Evolutionary conservation across 1,139 yeast genomes (phyloP).

Genomic region (Magnusiomyces sp.): DNA sequence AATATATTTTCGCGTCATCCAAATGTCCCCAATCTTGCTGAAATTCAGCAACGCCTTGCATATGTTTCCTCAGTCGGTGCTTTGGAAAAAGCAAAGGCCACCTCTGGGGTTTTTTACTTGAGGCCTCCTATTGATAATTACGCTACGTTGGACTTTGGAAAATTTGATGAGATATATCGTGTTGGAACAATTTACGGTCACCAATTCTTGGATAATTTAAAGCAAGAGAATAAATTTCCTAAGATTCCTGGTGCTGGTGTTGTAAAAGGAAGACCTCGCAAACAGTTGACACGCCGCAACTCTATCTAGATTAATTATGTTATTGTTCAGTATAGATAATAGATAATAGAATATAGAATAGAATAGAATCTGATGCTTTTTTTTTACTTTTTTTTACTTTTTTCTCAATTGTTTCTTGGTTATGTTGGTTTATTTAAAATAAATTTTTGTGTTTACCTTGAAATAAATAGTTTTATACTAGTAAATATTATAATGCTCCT

Average conservation of each 20-base stretch:
- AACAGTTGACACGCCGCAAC: slow-evolving; percentile 45
- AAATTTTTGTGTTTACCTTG: too few species aligned
- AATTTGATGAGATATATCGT: slow-evolving; percentile 78
- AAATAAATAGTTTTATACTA: too few species aligned
- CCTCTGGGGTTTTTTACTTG: slow-evolving; percentile 81
- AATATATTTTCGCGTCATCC: slow-evolving; percentile 86
- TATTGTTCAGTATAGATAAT: too few species aligned
- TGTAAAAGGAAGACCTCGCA: slow-evolving; percentile 23
- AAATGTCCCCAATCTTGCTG: slow-evolving; percentile 89
- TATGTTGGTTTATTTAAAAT: too few species aligned
- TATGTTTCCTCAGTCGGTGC: slow-evolving; percentile 95
- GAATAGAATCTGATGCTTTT: too few species aligned
- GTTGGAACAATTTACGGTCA: slow-evolving; percentile 77
- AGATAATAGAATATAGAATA: too few species aligned
- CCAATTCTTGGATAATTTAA: slow-evolving; percentile 46
- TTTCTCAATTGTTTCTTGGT: too few species aligned
- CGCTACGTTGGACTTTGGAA: slow-evolving; percentile 87
- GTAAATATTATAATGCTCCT: too few species aligned
- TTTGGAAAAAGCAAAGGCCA: slow-evolving; percentile 71
- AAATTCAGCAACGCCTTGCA: slow-evolving; percentile 85
- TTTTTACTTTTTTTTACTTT: too few species aligned
- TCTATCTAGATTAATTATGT: slow-evolving; percentile 38
- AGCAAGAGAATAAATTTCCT: slow-evolving; percentile 48
- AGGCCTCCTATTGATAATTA: slow-evolving; percentile 91
- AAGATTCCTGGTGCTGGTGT: slow-evolving; percentile 46